Conservation (phyloP, 768 basidiomycete species). For the Polyporus arcularius region DNA sequence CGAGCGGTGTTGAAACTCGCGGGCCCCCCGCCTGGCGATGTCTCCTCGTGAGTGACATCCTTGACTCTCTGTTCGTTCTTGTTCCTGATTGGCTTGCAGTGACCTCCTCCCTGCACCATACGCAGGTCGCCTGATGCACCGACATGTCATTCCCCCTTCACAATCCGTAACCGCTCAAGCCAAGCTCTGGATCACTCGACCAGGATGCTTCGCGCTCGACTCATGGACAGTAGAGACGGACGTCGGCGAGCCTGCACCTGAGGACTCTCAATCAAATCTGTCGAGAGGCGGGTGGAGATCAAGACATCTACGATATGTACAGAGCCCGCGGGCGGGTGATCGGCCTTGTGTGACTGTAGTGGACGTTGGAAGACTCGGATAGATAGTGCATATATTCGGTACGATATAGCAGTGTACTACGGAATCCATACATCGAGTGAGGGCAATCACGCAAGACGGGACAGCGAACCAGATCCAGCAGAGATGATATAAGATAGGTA, state of each 20-base stretch:
- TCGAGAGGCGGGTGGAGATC: slow-evolving; percentile 31
- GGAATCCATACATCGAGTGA: background rate
- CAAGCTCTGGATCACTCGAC: slow-evolving; percentile 59
- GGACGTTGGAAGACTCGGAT: slow-evolving; percentile 20
- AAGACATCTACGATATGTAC: slow-evolving; percentile 40
- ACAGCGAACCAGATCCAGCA: background rate
- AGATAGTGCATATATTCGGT: slow-evolving; percentile 17
- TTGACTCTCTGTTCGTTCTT: background rate
- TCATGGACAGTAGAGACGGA: slow-evolving; percentile 72
- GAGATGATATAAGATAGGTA: background rate
- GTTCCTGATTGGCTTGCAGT: slow-evolving; percentile 30
- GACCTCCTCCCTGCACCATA: slow-evolving; percentile 55
- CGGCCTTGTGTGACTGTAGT: slow-evolving; percentile 38
- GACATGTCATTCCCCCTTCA: slow-evolving; percentile 56
- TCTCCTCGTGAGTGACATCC: background rate
- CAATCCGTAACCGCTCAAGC: slow-evolving; percentile 45
- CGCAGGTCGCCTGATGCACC: slow-evolving; percentile 65
- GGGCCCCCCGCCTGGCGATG: background rate
- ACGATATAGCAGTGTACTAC: slow-evolving; percentile 13
- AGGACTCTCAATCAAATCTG: slow-evolving; percentile 9
- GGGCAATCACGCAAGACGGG: background rate
- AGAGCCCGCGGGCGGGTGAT: slow-evolving; percentile 34
- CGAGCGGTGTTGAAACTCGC: slow-evolving; percentile 57
- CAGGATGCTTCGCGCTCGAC: slow-evolving; percentile 65
- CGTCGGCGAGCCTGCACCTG: slow-evolving; percentile 44